Evolutionary conservation across 441 rosid genomes (phyloP), one percentile per base, ranked within the genome.

Genomic region (Pelargonium citronellum): DNA sequence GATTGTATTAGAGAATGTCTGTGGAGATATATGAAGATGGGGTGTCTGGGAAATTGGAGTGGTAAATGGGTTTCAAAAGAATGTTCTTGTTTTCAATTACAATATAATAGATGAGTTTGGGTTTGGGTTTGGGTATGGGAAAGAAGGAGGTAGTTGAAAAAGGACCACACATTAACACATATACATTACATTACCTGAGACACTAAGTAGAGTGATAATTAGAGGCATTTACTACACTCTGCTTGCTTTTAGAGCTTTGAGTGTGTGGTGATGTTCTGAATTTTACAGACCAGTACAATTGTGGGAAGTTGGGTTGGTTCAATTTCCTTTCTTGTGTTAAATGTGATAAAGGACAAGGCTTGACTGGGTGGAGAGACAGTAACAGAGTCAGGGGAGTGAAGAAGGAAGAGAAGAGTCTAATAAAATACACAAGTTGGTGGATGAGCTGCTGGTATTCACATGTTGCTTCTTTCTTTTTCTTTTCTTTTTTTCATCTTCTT

Each of bases 71-170:
- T 13, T 4, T 55, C 41, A 37, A 37, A 37, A 37, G 62, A 55
- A 15, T 55, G 62, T 55, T 55, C 22, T 37, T 55, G 62, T 16
- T 16, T 16, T 20, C 62, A 55, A 55, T 55, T 55, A 55, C 51
- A 8, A 39, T 10, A 66, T 61, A 67, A 55, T 71, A 64, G 65
- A 64, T 55, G 62, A 55, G 62, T 37, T 37, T 37, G 37, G 37
- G 37, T 30, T 30, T 30, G 24, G 24, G 24, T 22, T n/a, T n/a
- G 39, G 5, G 39, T 34, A 17, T 55, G 62, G 19, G 62, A 55
- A 55, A 16, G 62, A 22, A 17, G 70, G 78, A 20, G 74, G 81
- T 55, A 7, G 83, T 80, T 84, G 75, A 69, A 69, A 61, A 17
- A 61, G 46, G 69, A 61, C 70, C 69, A 73, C 13, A 73, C 61